phyloP scores from a whole-genome alignment of 1,284 basidiomycete species.

The Tausonia pullulans region DNA sequence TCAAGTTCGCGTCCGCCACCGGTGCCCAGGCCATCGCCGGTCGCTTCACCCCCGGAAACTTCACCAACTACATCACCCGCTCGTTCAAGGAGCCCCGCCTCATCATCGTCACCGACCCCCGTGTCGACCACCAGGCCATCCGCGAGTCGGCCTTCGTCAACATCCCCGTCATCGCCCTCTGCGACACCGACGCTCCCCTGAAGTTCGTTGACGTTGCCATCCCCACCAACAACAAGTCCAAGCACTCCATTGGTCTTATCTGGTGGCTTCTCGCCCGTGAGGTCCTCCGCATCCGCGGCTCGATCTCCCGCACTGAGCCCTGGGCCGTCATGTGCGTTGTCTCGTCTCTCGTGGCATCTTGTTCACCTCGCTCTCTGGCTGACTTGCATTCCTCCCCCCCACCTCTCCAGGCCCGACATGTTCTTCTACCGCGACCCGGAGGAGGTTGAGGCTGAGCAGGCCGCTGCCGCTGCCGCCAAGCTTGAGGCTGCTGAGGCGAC shows the following conservation, averaged over 20 bases:
- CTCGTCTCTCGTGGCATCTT: slow-evolving; percentile 1
- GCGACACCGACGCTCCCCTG: slow-evolving; percentile 94
- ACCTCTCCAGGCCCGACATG: slow-evolving; percentile 63
- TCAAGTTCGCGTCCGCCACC: slow-evolving; percentile 96
- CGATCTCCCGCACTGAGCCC: slow-evolving; percentile 75
- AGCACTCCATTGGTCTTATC: slow-evolving; percentile 91
- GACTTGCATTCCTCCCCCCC: slow-evolving; percentile 13
- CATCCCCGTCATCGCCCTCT: slow-evolving; percentile 98
- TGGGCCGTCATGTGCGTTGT: slow-evolving; percentile 73
- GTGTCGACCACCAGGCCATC: slow-evolving; percentile 99
- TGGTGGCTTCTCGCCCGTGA: slow-evolving; percentile 99
- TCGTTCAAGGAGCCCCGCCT: slow-evolving; percentile 99
- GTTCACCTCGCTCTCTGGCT: neutral
- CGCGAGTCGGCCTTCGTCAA: slow-evolving; percentile 99
- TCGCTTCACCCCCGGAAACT: slow-evolving; percentile 96
- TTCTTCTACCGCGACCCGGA: slow-evolving; percentile 99
- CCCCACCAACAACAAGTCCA: slow-evolving; percentile 98
- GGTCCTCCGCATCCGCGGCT: slow-evolving; percentile 88
- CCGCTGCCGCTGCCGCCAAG: slow-evolving; percentile 80
- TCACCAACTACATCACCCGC: slow-evolving; percentile 99
- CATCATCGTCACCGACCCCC: slow-evolving; percentile 96
- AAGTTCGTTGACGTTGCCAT: slow-evolving; percentile 97
- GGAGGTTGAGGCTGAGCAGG: slow-evolving; percentile 93
- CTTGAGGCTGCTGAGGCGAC: slow-evolving; percentile 45
- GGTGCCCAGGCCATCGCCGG: slow-evolving; percentile 97